These are phyloP conservation scores for Ochromonas danica DNA, from an alignment of 108 stramenopile species.

Conservation along the genomic window DNA sequence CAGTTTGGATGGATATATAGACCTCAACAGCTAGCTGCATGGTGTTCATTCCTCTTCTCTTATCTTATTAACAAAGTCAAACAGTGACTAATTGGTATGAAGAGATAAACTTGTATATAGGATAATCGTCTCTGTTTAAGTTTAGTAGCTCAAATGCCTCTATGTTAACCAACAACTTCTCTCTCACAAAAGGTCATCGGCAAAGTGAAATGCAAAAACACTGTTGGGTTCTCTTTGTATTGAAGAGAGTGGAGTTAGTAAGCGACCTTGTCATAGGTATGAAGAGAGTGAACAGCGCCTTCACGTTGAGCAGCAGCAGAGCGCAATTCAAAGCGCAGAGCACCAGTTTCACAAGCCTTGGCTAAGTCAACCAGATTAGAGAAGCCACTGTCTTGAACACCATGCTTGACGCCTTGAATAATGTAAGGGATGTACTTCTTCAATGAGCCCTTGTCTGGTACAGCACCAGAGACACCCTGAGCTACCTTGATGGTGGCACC, in stretches of 20 bases:
- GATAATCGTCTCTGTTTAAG: too few species aligned
- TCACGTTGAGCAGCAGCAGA: constrained; percentile 99
- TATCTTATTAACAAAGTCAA: too few species aligned
- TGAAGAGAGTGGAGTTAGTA: neutral
- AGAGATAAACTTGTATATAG: too few species aligned
- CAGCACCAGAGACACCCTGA: constrained; percentile 98
- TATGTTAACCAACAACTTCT: too few species aligned
- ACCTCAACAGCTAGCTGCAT: too few species aligned
- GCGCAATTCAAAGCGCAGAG: constrained; percentile 87
- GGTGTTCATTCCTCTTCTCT: too few species aligned
- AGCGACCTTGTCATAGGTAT: constrained; percentile 80
- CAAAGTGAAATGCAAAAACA: too few species aligned
- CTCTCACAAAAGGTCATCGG: too few species aligned
- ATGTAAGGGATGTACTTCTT: constrained; percentile 95
- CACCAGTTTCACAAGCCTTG: constrained; percentile 71
- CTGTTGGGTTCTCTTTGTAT: too few species aligned
- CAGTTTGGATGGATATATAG: too few species aligned
- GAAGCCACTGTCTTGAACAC: constrained; percentile 70
- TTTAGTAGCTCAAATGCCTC: too few species aligned
- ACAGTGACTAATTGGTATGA: too few species aligned
- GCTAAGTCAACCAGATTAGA: constrained; percentile 46
- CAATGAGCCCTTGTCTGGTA: constrained; percentile 96
- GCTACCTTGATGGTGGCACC: constrained; percentile 92
- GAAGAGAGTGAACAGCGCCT: constrained; percentile 95
- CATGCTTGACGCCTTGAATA: constrained; percentile 90